Evolutionary conservation across 1,139 yeast species (phyloP).

Genomic region (Komagataea norvegica): DNA sequence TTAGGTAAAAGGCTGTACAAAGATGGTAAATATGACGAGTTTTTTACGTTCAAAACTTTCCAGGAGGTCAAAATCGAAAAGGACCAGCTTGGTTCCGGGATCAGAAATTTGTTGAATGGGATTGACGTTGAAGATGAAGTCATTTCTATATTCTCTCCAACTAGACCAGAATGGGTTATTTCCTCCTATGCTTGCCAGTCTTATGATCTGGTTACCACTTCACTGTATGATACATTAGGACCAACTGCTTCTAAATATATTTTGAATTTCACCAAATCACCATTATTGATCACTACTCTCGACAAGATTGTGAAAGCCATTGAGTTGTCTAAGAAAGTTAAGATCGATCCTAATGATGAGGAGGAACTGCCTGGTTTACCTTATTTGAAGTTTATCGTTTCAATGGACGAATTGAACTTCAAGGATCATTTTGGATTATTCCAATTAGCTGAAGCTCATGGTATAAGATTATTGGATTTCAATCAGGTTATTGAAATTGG

Average conservation of each 20-base stretch:
- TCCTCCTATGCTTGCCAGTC: conserved; percentile 56
- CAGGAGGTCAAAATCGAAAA: conserved; percentile 38
- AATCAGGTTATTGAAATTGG: conserved; percentile 40
- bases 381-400: conserved; percentile 41
- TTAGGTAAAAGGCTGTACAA: conserved; percentile 44
- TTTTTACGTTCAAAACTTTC: conserved; percentile 48
- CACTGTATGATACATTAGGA: conserved; percentile 63
- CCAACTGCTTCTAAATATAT: conserved; percentile 55
- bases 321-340: conserved; percentile 36
- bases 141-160: conserved; percentile 53
- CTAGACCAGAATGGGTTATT: conserved; percentile 55
- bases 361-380: conserved; percentile 28
- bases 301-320: conserved; percentile 9
- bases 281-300: conserved; percentile 35
- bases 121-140: conserved; percentile 31
- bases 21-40: conserved; percentile 21
- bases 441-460: conserved; percentile 30
- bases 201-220: conserved; percentile 50
- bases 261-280: conserved; percentile 50
- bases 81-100: conserved; percentile 57
- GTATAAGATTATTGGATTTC: conserved; percentile 40
- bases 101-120: conserved; percentile 36
- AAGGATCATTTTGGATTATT: conserved; percentile 27
- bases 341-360: conserved; percentile 37
- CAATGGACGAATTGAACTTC: conserved; percentile 47